Percentiles rank a stretch among this genome's conserved stretches.
phyloP scores from a whole-genome alignment of 2,329 filamentous ascomycete genomes.

The Pseudopithomyces maydicus region DNA sequence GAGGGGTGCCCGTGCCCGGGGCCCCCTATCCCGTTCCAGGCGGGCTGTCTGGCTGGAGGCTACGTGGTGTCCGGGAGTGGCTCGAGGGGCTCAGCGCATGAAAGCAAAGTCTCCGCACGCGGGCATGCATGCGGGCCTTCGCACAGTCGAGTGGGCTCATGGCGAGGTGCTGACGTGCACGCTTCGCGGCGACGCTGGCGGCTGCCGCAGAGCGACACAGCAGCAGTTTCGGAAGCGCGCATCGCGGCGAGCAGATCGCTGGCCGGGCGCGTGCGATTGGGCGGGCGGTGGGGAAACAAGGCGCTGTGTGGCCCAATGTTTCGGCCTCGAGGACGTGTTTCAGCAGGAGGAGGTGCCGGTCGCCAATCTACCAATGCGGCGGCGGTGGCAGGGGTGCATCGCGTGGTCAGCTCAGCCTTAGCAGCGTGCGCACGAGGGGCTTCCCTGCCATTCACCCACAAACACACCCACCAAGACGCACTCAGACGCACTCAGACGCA shows the following conservation, averaged over 20 bases:
- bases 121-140: background rate
- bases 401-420: constrained; percentile 28
- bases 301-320: constrained; percentile 24
- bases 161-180: background rate
- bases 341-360: constrained; percentile 19
- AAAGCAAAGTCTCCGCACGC: constrained; percentile 7
- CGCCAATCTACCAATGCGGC: constrained; percentile 25
- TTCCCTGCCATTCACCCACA: background rate
- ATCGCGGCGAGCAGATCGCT: constrained; percentile 6
- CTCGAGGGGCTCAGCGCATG: too few species aligned
- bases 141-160: background rate
- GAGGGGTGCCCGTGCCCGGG: background rate
- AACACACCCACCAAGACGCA: background rate
- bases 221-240: constrained; percentile 15
- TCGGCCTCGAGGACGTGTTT: constrained; percentile 26
- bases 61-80: background rate
- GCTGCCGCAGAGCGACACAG: constrained; percentile 12
- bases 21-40: background rate
- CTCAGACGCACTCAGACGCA: background rate
- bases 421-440: background rate
- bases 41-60: background rate
- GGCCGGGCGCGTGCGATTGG: constrained; percentile 13
- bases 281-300: constrained; percentile 18
- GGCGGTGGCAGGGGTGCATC: constrained; percentile 8
- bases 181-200: constrained; percentile 10